Percentiles rank a stretch among this genome's conserved stretches.
phyloP scores from a whole-genome alignment of 1,139 yeast species.

The Nakaseomyces glabratus region DNA sequence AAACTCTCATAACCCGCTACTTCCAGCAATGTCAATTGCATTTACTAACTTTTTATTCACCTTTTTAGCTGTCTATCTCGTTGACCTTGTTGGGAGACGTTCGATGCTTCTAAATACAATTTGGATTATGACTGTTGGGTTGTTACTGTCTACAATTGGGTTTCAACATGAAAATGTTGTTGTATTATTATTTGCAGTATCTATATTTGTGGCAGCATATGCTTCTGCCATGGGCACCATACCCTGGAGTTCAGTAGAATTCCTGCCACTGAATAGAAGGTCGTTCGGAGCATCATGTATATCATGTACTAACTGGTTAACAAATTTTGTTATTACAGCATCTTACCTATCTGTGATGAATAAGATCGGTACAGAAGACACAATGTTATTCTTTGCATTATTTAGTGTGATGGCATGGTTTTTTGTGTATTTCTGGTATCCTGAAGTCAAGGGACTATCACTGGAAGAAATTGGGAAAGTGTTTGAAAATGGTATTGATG shows the following conservation, averaged over 20 bases:
- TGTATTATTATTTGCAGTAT: conserved; percentile 31
- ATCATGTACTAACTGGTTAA: conserved; percentile 39
- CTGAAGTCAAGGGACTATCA: conserved; percentile 41
- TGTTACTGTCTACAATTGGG: conserved; percentile 25
- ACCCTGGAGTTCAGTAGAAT: conserved; percentile 43
- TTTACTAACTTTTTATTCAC: conserved; percentile 62
- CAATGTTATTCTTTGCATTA: conserved; percentile 35
- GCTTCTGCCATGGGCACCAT: conserved; percentile 41
- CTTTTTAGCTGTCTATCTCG: conserved; percentile 46
- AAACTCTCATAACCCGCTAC: conserved; percentile 52
- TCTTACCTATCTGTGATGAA: conserved; percentile 35
- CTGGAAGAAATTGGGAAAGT: conserved; percentile 38
- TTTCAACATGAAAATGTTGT: conserved; percentile 18
- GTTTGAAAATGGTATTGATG: conserved; percentile 36
- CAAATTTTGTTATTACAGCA: conserved; percentile 36
- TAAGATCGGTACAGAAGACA: conserved; percentile 29
- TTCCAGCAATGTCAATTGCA: conserved; percentile 57
- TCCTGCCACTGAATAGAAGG: conserved; percentile 37
- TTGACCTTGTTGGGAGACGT: conserved; percentile 58
- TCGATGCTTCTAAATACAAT: conserved; percentile 46
- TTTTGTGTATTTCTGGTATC: conserved; percentile 37
- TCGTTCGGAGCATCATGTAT: conserved; percentile 39
- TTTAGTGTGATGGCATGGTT: conserved; percentile 36
- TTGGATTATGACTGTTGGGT: conserved; percentile 36
- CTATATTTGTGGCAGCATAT: conserved; percentile 38